Evolutionary conservation across 2,329 filamentous ascomycete genomes (phyloP).

Genomic region (Cryoendolithus antarcticus): DNA sequence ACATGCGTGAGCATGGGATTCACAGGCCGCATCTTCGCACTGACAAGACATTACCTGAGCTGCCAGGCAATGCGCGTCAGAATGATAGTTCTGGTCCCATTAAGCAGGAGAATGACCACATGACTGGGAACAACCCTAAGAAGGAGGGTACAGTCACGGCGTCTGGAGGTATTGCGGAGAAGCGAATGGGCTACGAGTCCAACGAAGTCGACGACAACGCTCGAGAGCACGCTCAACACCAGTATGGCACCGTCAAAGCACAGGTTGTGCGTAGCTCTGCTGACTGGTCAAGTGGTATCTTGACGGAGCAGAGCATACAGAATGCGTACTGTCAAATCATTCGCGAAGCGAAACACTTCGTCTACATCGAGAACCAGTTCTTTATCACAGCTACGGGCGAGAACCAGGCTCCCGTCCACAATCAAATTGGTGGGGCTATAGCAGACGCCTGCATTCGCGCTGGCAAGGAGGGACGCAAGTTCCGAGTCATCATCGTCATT

Average conservation of each 20-base stretch:
- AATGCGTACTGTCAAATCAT: constrained; percentile 81
- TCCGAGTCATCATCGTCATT: constrained; percentile 80
- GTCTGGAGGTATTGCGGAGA: constrained; percentile 20
- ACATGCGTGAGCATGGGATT: constrained; percentile 10
- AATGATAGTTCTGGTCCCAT: constrained; percentile 3
- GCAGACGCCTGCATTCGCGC: constrained; percentile 81
- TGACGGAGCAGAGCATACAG: constrained; percentile 74
- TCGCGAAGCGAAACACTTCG: constrained; percentile 73
- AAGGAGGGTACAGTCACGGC: constrained; percentile 21
- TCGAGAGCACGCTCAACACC: neutral
- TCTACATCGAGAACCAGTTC: constrained; percentile 98
- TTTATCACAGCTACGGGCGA: constrained; percentile 92
- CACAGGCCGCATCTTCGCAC: constrained; percentile 9
- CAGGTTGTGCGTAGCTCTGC: constrained; percentile 82
- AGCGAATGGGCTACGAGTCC: constrained; percentile 17
- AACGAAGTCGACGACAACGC: constrained; percentile 10
- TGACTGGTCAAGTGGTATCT: constrained; percentile 88
- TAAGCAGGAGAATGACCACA: constrained; percentile 18
- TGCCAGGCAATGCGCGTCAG: constrained; percentile 3
- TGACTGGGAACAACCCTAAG: constrained; percentile 22
- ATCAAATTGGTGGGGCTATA: constrained; percentile 79
- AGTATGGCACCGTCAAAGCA: constrained; percentile 57
- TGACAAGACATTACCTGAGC: constrained; percentile 4
- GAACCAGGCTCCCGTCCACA: constrained; percentile 74
- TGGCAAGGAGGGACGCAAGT: constrained; percentile 71